Conservation (phyloP, 192 early-diverging fungal genomes). For the Mortierella antarctica region DNA sequence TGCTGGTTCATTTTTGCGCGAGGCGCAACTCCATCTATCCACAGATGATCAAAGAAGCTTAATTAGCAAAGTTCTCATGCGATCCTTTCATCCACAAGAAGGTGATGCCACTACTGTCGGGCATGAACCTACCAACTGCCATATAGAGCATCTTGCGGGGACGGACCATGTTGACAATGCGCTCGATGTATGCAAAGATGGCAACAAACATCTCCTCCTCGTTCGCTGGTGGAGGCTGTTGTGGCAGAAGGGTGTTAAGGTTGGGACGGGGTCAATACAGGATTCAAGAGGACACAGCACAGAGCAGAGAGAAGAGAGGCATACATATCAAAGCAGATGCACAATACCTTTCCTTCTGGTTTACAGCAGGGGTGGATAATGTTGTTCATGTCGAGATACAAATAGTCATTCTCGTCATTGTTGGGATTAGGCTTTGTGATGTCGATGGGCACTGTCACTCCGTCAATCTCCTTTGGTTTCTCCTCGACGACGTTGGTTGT, state of each 20-base stretch:
- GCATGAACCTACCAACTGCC: conserved; percentile 82
- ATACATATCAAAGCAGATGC: not conserved
- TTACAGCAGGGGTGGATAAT: conserved; percentile 91
- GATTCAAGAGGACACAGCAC: not conserved
- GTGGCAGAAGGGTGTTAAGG: not conserved
- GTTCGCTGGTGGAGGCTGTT: conserved; percentile 74
- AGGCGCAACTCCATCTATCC: conserved; percentile 94
- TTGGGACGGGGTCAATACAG: not conserved
- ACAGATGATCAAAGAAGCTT: not conserved
- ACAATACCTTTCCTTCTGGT: conserved; percentile 73
- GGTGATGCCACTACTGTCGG: not conserved
- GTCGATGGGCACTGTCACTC: conserved; percentile 85
- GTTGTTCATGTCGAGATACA: conserved; percentile 99
- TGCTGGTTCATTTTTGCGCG: conserved; percentile 99
- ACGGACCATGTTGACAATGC: conserved; percentile 91
- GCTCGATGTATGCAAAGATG: conserved; percentile 96
- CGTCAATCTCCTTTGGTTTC: conserved; percentile 73
- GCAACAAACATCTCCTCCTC: conserved; percentile 97
- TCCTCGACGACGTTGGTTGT: conserved; percentile 80
- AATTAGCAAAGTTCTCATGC: not conserved
- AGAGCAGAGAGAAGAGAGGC: not conserved
- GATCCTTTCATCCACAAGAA: not conserved
- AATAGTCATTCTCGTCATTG: conserved; percentile 91
- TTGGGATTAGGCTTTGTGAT: conserved; percentile 91
- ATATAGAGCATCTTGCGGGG: conserved; percentile 97